These are phyloP conservation scores for Colletotrichum higginsianum DNA, from an alignment of 2,329 filamentous ascomycete species.

Conservation along the genomic window DNA sequence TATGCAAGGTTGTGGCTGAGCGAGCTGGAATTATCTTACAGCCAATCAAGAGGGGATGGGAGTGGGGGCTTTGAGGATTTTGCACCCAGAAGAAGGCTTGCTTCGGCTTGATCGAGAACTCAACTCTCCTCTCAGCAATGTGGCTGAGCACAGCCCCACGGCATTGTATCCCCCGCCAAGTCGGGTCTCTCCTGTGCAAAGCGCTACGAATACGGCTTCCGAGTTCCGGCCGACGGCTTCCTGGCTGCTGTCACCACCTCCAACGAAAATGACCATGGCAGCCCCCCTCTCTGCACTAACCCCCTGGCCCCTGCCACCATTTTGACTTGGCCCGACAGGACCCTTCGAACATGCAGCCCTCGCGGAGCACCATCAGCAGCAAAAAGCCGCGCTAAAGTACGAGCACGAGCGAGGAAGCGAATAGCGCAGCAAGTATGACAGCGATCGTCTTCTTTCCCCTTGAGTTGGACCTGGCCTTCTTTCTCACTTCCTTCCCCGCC, in stretches of 20 bases:
- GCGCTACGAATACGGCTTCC: not conserved
- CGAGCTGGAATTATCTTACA: not conserved
- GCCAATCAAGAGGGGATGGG: not conserved
- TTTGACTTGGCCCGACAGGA: constrained; percentile 17
- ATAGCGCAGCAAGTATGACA: constrained; percentile 9
- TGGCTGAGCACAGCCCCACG: constrained; percentile 11
- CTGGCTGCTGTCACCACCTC: not conserved
- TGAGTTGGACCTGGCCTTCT: not conserved
- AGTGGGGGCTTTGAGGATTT: not conserved
- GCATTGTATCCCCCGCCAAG: not conserved
- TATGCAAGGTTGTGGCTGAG: not conserved
- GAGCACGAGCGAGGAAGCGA: constrained; percentile 14
- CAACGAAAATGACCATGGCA: constrained; percentile 1
- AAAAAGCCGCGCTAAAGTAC: constrained; percentile 1
- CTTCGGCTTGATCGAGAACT: constrained; percentile 28
- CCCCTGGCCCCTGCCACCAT: constrained; percentile 21
- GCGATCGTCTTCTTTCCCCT: constrained; percentile 19
- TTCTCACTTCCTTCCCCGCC: not conserved
- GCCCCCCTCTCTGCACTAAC: not conserved
- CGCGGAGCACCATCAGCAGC: not conserved
- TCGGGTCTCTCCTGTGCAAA: not conserved
- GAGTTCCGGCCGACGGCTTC: constrained; percentile 6
- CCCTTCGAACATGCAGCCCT: constrained; percentile 19
- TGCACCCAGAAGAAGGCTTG: constrained; percentile 12
- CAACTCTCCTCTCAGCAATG: constrained; percentile 10